Base-by-base conservation (phyloP, 1,284 basidiomycete genomes). In the Sporisorium reilianum region DNA sequence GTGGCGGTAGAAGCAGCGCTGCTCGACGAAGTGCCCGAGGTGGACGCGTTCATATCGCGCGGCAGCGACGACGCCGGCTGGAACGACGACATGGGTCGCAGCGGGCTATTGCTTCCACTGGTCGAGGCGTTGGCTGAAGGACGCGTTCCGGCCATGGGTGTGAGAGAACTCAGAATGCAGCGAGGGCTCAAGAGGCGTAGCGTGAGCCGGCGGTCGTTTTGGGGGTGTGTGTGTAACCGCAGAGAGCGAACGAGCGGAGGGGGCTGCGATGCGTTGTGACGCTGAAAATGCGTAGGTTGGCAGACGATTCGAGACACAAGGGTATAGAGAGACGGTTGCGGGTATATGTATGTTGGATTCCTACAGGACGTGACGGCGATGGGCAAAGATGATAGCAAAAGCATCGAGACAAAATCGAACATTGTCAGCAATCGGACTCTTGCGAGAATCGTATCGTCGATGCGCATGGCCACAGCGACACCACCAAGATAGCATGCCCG, bases 81-180 rank as follows among this genome's bases (percentile, higher is more conserved):
- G 25, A 75, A 75, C n/a, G 68, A 71, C 14, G 73, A 67, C 38
- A 75, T 57, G 4, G 68, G 64, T 50, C 57, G 52, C 12, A 41
- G 30, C 5, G 53, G 32, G 34, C 46, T 51, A 30, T 54, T 32
- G 23, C 38, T 44, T n/a, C 45, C 48, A 6, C 30, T 22, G 18
- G 25, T 20, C 8, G 23, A 23, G 40, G n/a, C 26, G 51, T 22
- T 26, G 26, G 38, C 5, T 11, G 48, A 12, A 5, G 48, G n/a
- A 41, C 38, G 48, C 26, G 34, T 14, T 25, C 11, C 25, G 5
- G 51, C 36, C 51, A 53, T 53, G 4, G 25, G 18, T 22, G 23
- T 25, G 26, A 25, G 10, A n/a, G 12, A 26, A 26, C 44, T 45
- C 44, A 48, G 22, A 10, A 14, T 34, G 30, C 5, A 10, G 30